These are phyloP conservation scores for Coriaria nepalensis DNA, from an alignment of 306 rosid genomes.

Conservation along the genomic window DNA sequence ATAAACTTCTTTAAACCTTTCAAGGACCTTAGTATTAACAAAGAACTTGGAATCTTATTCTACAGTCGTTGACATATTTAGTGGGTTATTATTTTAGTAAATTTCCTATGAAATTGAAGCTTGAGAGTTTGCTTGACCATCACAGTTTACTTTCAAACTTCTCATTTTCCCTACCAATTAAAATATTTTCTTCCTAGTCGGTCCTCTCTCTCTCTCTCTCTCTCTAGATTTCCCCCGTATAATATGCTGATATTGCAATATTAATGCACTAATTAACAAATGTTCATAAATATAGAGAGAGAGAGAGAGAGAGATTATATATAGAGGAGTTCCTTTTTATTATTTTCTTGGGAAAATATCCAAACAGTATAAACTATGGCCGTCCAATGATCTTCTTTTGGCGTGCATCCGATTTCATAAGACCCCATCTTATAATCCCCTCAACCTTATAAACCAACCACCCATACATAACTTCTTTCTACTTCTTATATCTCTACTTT, in stretches of 20 bases:
- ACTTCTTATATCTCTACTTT: conserved; percentile 9
- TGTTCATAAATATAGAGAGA: too few species aligned
- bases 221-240: too few species aligned
- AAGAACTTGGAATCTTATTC: conserved; percentile 14
- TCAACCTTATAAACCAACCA: conserved; percentile 51
- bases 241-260: too few species aligned
- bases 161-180: too few species aligned
- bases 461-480: conserved; percentile 20
- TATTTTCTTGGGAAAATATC: conserved; percentile 12
- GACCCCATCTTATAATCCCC: conserved; percentile 26
- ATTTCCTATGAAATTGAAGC: conserved; percentile 20
- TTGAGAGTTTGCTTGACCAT: background rate
- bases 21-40: too few species aligned
- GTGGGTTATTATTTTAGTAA: background rate
- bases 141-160: too few species aligned
- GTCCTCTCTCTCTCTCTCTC: too few species aligned
- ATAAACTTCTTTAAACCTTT: too few species aligned
- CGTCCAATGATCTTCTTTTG: conserved; percentile 45
- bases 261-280: too few species aligned
- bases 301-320: too few species aligned
- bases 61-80: background rate
- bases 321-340: background rate
- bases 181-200: too few species aligned
- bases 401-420: conserved; percentile 43
- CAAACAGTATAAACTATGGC: conserved; percentile 32